Base-by-base conservation (phyloP, 177 flowering plant species). In the Vitis hybrid region DNA sequence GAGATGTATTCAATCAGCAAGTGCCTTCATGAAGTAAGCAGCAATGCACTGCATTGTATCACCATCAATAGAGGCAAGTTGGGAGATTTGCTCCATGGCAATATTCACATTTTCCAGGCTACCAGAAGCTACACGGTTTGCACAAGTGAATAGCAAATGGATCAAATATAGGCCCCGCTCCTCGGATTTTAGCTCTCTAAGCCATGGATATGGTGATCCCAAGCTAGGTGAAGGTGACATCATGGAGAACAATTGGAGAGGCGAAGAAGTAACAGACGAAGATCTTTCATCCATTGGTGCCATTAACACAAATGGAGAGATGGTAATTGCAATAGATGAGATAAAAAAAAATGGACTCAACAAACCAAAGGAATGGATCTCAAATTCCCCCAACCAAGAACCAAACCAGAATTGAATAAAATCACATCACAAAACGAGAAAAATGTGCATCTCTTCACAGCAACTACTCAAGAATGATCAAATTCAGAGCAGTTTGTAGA, bases 41-140 rank as follows among this genome's bases (percentile, higher is more conserved):
- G 99, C 90, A 22, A 95, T 90, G 4, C 97, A 85, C 77, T 92
- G 99, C 94, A 95, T 89, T 3, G 98, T 85, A 75, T 95, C 97
- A 1, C 98, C 98, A 70, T 86, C 88, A 19, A 97, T 88, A n/a
- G 95, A 85, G 24, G 98, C 91, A 9, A 95, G 90, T 11, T 79
- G 91, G 58, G 97, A 88, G 47, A 95, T 92, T 67, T 92, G 97
- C 50, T 89, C 97, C 17, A 94, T 92, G 58, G 89, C 83, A 52
- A 85, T 68, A 69, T 92, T 91, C 5, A 97, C 97, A 78, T 85
- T 87, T 47, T 91, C 95, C 11, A 95, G 81, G 83, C 84, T 87
- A 64, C 95, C 91, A 2, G 82, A 10, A 1, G 97, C 89, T 1
- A 95, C 97, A 79, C 91, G 97, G 66, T 80, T 91, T 3, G 95